Base-by-base conservation (phyloP, 2,329 filamentous ascomycete genomes). In the Aspergillus uvarum region DNA sequence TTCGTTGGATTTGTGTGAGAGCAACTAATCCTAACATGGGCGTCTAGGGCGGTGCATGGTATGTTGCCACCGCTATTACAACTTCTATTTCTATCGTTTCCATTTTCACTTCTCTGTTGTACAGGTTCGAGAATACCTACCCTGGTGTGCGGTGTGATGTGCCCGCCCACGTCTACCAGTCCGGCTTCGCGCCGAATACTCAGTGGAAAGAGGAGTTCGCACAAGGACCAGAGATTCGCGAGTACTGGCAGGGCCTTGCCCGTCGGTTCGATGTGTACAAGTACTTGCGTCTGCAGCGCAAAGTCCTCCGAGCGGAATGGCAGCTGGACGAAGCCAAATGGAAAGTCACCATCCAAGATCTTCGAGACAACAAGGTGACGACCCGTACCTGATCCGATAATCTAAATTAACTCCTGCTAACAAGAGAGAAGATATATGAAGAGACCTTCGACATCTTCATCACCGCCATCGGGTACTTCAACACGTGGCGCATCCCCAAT, bases 141-240 rank as follows among this genome's bases (percentile, higher is more conserved):
- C 87, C 87, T 0, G 87, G 87, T 1, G 85, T 89, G 1, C 78
- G 86, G 47, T 91, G 88, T 65, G 88, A 90, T 70, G 84, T 91
- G 14, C 87, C 88, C 0, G 83, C 87, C 0, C 86, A 89, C 70
- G 86, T 88, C 21, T 91, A 91, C 66, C 88, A 90, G 68, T 84
- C 83, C 7, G 86, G 85, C 0, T 91, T 90, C 70, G 79, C 81
- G 7, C 87, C 87, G 1, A 91, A 91, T 57, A 83, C 82, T 0
- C 80, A 89, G 63, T 92, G 89, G 89, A 82, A 81, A 0, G 86
- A 90, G 65, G 81, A 87, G 60, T 91, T 89, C 67, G 84, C 88
- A 0, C 83, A 85, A 38, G 88, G 88, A 0, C 70, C 76, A 4
- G 89, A 92, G 71, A 91, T 92, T 59, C 76, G 81, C 6, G 80